Percentiles rank a stretch among this genome's conserved stretches.
These are phyloP conservation scores for Hymenochaete sp. DNA, from an alignment of 1,284 basidiomycete genomes.

Conservation along the genomic window DNA sequence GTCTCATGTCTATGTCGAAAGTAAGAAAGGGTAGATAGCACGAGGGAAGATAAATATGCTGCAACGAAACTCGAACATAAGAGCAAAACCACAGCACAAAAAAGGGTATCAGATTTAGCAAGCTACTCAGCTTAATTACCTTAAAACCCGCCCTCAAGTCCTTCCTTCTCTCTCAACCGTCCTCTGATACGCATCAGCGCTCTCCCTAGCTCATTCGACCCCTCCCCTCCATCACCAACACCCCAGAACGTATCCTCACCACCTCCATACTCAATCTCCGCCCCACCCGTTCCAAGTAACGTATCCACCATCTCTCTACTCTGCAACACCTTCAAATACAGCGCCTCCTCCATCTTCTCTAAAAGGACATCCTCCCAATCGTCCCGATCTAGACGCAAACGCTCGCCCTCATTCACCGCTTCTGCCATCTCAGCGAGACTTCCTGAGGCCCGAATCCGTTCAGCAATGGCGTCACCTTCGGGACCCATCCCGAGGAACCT, in stretches of 20 bases:
- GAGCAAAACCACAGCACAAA: no score
- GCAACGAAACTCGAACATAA: no score
- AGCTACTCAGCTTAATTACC: no score
- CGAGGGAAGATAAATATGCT: no score
- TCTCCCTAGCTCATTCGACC: constrained; percentile 50
- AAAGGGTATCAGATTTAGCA: no score
- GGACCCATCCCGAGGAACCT: constrained; percentile 46
- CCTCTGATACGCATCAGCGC: constrained; percentile 46
- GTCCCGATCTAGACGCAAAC: constrained; percentile 35
- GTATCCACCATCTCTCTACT: constrained; percentile 39
- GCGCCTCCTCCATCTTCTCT: constrained; percentile 48
- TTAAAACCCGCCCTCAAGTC: no score
- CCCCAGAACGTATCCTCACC: constrained; percentile 56
- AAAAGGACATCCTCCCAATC: constrained; percentile 42
- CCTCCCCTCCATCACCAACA: constrained; percentile 37
- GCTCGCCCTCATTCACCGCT: constrained; percentile 28
- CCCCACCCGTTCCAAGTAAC: constrained; percentile 41
- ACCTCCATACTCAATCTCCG: constrained; percentile 45
- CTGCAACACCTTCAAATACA: constrained; percentile 55
- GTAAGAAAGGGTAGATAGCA: no score
- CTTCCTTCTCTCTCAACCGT: constrained; percentile 30
- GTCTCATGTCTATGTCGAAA: no score
- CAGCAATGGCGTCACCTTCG: constrained; percentile 37
- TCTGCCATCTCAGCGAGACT: constrained; percentile 42
- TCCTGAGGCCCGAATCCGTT: constrained; percentile 38